Conservation (phyloP, 768 basidiomycete species). For the Boletus sensibilis region DNA sequence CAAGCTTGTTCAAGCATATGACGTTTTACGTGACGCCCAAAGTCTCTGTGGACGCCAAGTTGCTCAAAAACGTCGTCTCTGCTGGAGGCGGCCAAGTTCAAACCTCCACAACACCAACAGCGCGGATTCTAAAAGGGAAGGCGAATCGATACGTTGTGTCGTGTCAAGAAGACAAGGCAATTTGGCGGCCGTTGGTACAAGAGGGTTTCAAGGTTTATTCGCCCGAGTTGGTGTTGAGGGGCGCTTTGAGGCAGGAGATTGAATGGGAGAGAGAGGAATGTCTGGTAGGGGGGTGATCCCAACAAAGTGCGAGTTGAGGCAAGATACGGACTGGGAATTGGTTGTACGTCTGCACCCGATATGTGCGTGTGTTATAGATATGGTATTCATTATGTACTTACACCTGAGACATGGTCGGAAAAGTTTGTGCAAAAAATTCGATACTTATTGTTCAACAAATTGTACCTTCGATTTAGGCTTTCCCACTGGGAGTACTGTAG, state of each 20-base stretch:
- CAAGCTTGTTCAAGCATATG: slow-evolving; percentile 57
- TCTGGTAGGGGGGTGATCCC: slow-evolving; percentile 16
- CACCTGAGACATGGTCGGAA: too few species aligned
- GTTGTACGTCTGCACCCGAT: neutral
- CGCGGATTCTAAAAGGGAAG: slow-evolving; percentile 51
- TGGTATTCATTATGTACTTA: neutral
- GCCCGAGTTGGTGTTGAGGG: slow-evolving; percentile 64
- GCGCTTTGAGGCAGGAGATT: slow-evolving; percentile 63
- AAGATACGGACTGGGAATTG: neutral
- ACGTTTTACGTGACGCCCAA: slow-evolving; percentile 76
- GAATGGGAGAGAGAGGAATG: slow-evolving; percentile 52
- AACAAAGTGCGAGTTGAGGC: neutral
- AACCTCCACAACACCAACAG: slow-evolving; percentile 48
- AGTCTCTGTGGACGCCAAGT: slow-evolving; percentile 54
- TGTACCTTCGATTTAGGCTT: too few species aligned
- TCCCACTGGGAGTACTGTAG: too few species aligned
- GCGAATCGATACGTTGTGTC: slow-evolving; percentile 62
- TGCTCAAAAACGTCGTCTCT: slow-evolving; percentile 67
- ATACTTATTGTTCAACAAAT: too few species aligned
- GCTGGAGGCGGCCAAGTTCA: slow-evolving; percentile 72
- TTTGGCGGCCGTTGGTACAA: slow-evolving; percentile 63
- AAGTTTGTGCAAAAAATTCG: too few species aligned
- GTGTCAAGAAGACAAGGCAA: slow-evolving; percentile 55
- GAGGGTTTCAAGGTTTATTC: slow-evolving; percentile 60
- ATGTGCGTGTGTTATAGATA: neutral